Evolutionary conservation across 805 yeast genomes (phyloP).

Genomic region (Ogataea glucozyma): DNA sequence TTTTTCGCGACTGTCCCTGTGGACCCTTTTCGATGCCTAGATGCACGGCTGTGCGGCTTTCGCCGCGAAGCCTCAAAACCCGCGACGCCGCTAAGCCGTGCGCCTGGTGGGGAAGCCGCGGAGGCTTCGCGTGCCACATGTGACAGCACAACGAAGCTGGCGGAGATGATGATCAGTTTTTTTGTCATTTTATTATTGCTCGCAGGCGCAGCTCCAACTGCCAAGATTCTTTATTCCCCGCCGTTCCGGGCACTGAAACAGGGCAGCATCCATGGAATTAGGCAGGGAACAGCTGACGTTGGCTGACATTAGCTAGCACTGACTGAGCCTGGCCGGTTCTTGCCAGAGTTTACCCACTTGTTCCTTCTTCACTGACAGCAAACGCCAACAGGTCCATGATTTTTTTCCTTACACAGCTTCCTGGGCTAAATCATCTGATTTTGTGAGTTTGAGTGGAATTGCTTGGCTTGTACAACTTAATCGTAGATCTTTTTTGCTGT

Average conservation of each 20-base stretch:
- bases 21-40: too few relatives aligned
- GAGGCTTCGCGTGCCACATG: too few relatives aligned
- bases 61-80: too few relatives aligned
- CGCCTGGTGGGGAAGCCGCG: too few relatives aligned
- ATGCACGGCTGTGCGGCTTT: conserved; percentile 3
- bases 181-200: background rate
- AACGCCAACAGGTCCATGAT: too few relatives aligned
- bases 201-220: conserved; percentile 5
- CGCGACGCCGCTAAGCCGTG: too few relatives aligned
- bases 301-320: too few relatives aligned
- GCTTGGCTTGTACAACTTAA: background rate
- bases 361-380: too few relatives aligned
- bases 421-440: conserved; percentile 1
- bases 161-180: background rate
- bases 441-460: background rate
- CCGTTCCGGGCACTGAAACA: background rate
- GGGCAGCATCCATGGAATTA: background rate
- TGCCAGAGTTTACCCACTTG: too few relatives aligned
- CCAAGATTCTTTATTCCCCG: conserved; percentile 4
- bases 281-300: background rate
- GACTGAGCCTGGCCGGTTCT: too few relatives aligned
- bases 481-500: background rate
- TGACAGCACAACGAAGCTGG: conserved; percentile 3
- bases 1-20: too few relatives aligned
- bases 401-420: too few relatives aligned